Base-by-base conservation (phyloP, 495 filamentous ascomycete genomes). In the Clavariopsis aquatica region DNA sequence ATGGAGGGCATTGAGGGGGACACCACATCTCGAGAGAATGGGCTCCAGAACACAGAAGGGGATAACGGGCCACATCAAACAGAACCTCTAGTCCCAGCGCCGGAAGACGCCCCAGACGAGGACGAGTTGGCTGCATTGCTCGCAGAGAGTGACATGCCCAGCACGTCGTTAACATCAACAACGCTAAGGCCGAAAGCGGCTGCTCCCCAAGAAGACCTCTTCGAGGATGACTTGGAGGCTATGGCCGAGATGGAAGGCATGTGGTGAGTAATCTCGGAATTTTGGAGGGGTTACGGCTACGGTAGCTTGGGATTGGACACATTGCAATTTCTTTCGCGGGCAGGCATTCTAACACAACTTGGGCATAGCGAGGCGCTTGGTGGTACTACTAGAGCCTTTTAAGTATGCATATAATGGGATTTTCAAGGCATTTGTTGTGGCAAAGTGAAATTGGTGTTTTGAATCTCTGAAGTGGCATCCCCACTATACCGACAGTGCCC, bases 221-320 rank as follows among this genome's bases (percentile, higher is more conserved):
- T 80, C 69, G 81, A 76, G 3, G 86, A 86, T 63, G 87, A 88
- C 29, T 83, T 88, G 77, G 87, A 84, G 52, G 85, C 80, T 3
- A 86, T 90, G 85, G 86, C 80, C 26, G 86, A 82, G 59, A 83
- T 90, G 79, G 38, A 43, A 3, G 38, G n/a, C 38, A 43, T 43
- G 38, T 43, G 38, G 38, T 43, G 38, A 43, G 13, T 10, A 43
- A 9, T 6, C 15, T 43, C 13, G n/a, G 38, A 2, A 8, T 17
- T 43, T 43, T 34, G 31, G 83, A 83, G 28, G 84, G 76, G 8
- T 70, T 83, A 52, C 88, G 83, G 84, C 23, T 13, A 2, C 5
- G n/a, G n/a, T n/a, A n/a, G n/a, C n/a, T n/a, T n/a, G n/a, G n/a
- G n/a, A 28, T 2, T 56, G 31, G n/a, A 28, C 20, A 7, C 19